Percentiles rank a stretch among this genome's conserved stretches.
Evolutionary conservation across 768 basidiomycete genomes (phyloP).

Genomic region (Boletus coccyginus): DNA sequence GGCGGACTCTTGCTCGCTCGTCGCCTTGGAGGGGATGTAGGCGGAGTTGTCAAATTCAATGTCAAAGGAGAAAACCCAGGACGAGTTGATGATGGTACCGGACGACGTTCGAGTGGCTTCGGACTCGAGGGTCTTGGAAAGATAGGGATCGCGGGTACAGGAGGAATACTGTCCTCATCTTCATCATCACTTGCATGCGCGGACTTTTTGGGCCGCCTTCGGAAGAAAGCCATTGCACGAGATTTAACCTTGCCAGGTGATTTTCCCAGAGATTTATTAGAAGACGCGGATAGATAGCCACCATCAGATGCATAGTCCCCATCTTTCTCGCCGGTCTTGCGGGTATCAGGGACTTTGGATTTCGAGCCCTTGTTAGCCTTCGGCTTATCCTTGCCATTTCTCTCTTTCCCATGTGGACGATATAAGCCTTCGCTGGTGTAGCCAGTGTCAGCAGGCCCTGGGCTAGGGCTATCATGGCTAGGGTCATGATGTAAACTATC

Average conservation of each 20-base stretch:
- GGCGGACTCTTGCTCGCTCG: constrained; percentile 29
- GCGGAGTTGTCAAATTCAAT: constrained; percentile 22
- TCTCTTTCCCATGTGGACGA: constrained; percentile 22
- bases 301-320: constrained; percentile 28
- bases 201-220: constrained; percentile 29
- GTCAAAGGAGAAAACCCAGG: constrained; percentile 28
- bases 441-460: constrained; percentile 19
- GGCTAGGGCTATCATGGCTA: constrained; percentile 14
- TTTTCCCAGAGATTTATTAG: constrained; percentile 31
- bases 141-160: constrained; percentile 31
- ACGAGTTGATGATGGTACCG: constrained; percentile 25
- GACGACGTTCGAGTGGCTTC: constrained; percentile 25
- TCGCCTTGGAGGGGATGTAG: constrained; percentile 17
- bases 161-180: constrained; percentile 28
- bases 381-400: constrained; percentile 20
- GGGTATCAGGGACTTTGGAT: constrained; percentile 13
- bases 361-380: constrained; percentile 20
- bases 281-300: constrained; percentile 34
- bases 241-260: constrained; percentile 28
- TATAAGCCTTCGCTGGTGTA: constrained; percentile 34
- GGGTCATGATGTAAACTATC: constrained; percentile 10
- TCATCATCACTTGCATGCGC: constrained; percentile 29
- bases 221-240: constrained; percentile 34
- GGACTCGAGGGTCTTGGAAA: constrained; percentile 30
- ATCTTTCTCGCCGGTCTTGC: constrained; percentile 20